A percentile compares a stretch with the other conserved stretches of the same genome.
phyloP scores from a whole-genome alignment of 305 asterid species.

The Fraxinus greggii region DNA sequence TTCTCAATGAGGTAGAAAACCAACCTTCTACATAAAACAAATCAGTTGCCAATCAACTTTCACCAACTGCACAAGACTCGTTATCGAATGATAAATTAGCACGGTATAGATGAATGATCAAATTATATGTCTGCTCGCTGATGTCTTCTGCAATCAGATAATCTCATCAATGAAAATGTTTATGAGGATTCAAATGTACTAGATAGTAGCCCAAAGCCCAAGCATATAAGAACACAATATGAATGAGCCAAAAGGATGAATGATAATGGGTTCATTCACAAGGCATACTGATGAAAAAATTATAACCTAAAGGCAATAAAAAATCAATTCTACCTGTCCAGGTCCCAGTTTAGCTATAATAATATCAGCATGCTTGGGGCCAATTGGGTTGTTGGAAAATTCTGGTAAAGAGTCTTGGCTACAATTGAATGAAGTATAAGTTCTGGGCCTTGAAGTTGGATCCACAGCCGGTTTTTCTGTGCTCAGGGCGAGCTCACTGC shows the following conservation, averaged over 20 bases:
- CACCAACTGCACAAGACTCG: not conserved
- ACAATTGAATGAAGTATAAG: conserved; percentile 75
- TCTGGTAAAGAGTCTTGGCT: conserved; percentile 69
- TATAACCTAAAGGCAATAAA: not conserved
- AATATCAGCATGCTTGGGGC: conserved; percentile 56
- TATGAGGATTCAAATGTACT: conserved; percentile 1
- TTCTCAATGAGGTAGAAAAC: conserved; percentile 4
- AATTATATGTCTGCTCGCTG: not conserved
- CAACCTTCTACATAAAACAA: not conserved
- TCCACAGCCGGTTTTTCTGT: conserved; percentile 38
- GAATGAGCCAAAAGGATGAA: not conserved
- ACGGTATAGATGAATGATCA: not conserved
- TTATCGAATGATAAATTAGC: not conserved
- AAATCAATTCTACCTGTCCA: conserved; percentile 62
- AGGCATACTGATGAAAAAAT: not conserved
- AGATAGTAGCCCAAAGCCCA: conserved; percentile 1
- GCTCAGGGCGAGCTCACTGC: conserved; percentile 61
- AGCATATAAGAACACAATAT: not conserved
- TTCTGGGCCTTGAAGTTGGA: conserved; percentile 47
- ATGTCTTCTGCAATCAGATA: not conserved
- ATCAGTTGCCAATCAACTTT: not conserved
- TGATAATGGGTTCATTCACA: not conserved
- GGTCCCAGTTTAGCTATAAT: conserved; percentile 74
- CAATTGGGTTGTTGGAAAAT: conserved; percentile 50
- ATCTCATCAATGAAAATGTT: not conserved